Base-by-base conservation (phyloP, 768 basidiomycete genomes). In the Pseudohyphozyma bogoriensis region DNA sequence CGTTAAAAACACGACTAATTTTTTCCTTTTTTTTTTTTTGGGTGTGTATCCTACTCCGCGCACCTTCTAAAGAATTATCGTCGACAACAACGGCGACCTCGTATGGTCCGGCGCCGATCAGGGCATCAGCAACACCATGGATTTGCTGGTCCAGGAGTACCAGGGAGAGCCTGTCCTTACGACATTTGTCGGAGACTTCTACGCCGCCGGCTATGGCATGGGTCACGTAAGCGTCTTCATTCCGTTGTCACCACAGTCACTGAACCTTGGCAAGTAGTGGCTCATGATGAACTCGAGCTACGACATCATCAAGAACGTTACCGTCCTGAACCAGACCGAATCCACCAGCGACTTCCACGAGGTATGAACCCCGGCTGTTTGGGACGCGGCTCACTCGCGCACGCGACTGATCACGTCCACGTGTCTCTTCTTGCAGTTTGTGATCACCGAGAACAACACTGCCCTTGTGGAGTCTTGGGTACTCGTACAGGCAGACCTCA, bases 401-500 rank as follows among this genome's bases (percentile, higher is more conserved):
- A 9, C 15, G 13, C 40, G 26, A 12, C 5, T 16, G 2, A 12
- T 5, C 7, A 45, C 55, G 8, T 20, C 39, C 7, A 22, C 26
- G 33, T 11, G 50, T 42, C 18, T 42, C 36, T 33, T 51, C 45
- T 26, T 26, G 29, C 51, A 70, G 54, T 68, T 70, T 54, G 44
- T 61, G 28, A 63, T 72, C 58, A 70, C 69, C n/a, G 24, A 45
- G 18, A 65, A 70, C 58, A 45, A 68, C 46, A 71, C 72, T 11
- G 70, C 70, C 11, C 49, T 72, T 8, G 33, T 70, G 16, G 54
- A 60, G 22, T 56, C 61, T n/a, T 69, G 67, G 55, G 31, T 39
- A 22, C 26, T 59, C 31, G 35, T 51, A 47, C 42, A 58, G n/a
- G 58, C 65, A 36, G 68, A 71, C 51, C 55, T 71, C 16, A 46